Conservation (phyloP, 164 flowering plant species). For the Taxillus chinensis region DNA sequence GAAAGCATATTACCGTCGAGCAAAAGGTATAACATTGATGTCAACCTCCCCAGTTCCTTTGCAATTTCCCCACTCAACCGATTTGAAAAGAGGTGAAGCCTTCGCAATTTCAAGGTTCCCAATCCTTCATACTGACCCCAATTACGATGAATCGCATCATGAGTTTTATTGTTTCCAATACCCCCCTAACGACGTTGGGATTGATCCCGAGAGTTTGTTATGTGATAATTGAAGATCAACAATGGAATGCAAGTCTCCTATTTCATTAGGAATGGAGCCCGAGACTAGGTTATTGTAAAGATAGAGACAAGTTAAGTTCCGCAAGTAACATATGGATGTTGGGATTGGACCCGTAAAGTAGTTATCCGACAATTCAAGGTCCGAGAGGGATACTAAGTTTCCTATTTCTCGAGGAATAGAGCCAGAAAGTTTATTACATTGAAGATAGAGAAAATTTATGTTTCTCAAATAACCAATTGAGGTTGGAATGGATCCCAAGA, state of each 20-base stretch:
- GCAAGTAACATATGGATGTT: neutral
- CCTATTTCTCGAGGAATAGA: neutral
- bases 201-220: neutral
- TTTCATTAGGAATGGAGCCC: neutral
- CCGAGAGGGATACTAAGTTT: neutral
- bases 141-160: neutral
- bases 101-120: neutral
- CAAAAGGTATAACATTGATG: neutral
- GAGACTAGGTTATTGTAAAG: neutral
- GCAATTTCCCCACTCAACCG: neutral
- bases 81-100: neutral
- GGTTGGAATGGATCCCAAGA: neutral
- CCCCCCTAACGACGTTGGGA: neutral
- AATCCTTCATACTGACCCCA: neutral
- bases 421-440: neutral
- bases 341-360: neutral
- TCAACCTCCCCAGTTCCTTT: neutral
- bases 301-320: neutral
- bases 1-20: neutral
- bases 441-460: neutral
- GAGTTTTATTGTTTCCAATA: neutral
- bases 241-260: neutral
- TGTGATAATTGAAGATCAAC: neutral
- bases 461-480: neutral
- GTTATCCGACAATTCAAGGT: neutral